These are phyloP conservation scores for Bruguiera parviflora DNA, from an alignment of 345 rosid species.

Conservation along the genomic window DNA sequence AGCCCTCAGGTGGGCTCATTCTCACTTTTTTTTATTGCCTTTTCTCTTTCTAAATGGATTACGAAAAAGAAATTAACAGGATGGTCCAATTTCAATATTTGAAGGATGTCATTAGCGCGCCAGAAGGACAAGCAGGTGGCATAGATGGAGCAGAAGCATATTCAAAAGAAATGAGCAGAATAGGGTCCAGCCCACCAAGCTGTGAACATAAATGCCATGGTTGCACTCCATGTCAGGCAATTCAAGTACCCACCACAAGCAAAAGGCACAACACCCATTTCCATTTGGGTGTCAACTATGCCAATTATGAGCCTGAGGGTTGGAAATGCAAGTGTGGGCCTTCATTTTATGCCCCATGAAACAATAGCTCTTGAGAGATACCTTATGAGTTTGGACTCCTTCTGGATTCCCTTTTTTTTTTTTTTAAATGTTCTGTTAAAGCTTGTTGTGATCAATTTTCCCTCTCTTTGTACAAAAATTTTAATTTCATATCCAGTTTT, in stretches of 20 bases:
- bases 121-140: background rate
- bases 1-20: constrained; percentile 3
- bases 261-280: constrained; percentile 7
- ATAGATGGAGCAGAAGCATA: constrained; percentile 12
- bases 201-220: constrained; percentile 71
- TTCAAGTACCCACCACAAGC: constrained; percentile 58
- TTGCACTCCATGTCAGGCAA: constrained; percentile 69
- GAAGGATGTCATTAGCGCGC: constrained; percentile 13
- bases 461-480: too few species aligned
- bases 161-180: constrained; percentile 28
- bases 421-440: too few species aligned
- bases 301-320: constrained; percentile 76
- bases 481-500: too few species aligned
- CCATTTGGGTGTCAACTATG: constrained; percentile 40
- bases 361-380: background rate
- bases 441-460: too few species aligned
- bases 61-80: background rate
- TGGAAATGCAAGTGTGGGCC: constrained; percentile 88
- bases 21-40: background rate
- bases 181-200: constrained; percentile 80
- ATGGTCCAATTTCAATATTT: background rate
- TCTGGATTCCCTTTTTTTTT: too few species aligned
- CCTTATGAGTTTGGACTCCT: background rate
- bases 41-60: background rate
- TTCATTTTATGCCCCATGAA: constrained; percentile 46